Base-by-base conservation (phyloP, 331 rosid species). In the Rhamnella rubrinervis region DNA sequence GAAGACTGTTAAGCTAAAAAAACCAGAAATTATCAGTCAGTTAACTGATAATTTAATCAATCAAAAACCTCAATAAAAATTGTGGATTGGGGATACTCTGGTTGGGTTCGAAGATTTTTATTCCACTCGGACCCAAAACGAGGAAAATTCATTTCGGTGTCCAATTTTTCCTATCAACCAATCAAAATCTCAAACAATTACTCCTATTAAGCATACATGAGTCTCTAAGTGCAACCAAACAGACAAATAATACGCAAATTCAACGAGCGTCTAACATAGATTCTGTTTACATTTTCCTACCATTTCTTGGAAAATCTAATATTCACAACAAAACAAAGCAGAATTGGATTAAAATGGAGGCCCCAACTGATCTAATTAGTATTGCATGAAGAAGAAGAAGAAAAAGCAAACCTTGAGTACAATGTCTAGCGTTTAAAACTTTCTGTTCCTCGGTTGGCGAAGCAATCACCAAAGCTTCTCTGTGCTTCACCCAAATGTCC, bases 371-470 rank as follows among this genome's bases (percentile, higher is more conserved):
- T 37, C 25, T 1, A 47, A 28, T 39, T 14, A 68, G 6, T 11
- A 70, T 7, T 14, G 19, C 4, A 23, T 16, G 13, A 41, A 31
- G 35, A 2, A 4, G 35, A 31, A 26, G 28, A 26, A 31, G 35
- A 31, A 31, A 0, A 31, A 59, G 0, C 74, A 40, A 76, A 91
- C 97, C 96, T 68, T 59, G 59, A 11, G 91, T 91, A 59, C 97
- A 91, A 7, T 17, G 28, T 68, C 61, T 83, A 15, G 87, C 75
- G 59, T 67, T 80, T 23, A 66, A 37, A 12, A 73, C 5, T 68
- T 80, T 83, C 28, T 71, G 82, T 6, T 88, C 92, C 62, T 91
- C 97, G 46, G 80, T 79, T 1, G 96, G 90, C 68, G 97, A 91
- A 67, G 93, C 82, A 88, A 89, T 73, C 46, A 82, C 19, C 26